Conservation (phyloP, 2,329 filamentous ascomycete genomes). For the Verticillium tricorpus region DNA sequence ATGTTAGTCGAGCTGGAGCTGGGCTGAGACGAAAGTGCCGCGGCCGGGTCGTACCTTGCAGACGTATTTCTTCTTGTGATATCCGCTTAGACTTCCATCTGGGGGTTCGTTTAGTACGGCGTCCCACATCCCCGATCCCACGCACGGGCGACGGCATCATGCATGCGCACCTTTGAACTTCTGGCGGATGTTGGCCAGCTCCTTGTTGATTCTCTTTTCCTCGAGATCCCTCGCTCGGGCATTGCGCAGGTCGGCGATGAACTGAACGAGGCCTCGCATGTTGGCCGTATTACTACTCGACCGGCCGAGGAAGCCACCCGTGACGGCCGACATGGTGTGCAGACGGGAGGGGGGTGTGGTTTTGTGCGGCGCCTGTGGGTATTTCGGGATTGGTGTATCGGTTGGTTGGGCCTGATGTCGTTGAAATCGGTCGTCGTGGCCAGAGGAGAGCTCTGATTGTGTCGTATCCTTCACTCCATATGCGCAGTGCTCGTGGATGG, state of each 20-base stretch:
- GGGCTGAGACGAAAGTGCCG: constrained; percentile 3
- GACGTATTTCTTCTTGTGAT: constrained; percentile 99
- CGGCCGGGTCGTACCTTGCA: constrained; percentile 66
- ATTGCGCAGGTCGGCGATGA: constrained; percentile 95
- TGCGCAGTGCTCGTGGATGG: background rate
- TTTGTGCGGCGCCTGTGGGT: background rate
- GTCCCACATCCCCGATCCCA: background rate
- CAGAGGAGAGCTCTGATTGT: constrained; percentile 2
- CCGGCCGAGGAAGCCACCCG: constrained; percentile 60
- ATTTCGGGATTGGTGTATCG: background rate
- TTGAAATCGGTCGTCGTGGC: background rate
- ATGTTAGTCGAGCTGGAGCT: background rate
- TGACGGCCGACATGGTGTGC: constrained; percentile 49
- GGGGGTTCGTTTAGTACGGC: constrained; percentile 20
- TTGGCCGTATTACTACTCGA: constrained; percentile 62
- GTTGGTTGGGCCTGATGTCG: background rate
- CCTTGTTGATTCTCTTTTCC: constrained; percentile 99
- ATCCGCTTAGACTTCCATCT: constrained; percentile 88
- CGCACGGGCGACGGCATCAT: background rate
- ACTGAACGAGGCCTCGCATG: constrained; percentile 87
- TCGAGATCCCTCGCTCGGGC: constrained; percentile 91
- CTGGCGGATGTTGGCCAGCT: constrained; percentile 95
- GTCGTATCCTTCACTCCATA: background rate
- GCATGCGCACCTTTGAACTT: constrained; percentile 76
- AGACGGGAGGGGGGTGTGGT: background rate